Evolutionary conservation across 768 basidiomycete genomes (phyloP), one percentile per base, ranked within the genome.

Genomic region (Leccinellum rugosiceps): DNA sequence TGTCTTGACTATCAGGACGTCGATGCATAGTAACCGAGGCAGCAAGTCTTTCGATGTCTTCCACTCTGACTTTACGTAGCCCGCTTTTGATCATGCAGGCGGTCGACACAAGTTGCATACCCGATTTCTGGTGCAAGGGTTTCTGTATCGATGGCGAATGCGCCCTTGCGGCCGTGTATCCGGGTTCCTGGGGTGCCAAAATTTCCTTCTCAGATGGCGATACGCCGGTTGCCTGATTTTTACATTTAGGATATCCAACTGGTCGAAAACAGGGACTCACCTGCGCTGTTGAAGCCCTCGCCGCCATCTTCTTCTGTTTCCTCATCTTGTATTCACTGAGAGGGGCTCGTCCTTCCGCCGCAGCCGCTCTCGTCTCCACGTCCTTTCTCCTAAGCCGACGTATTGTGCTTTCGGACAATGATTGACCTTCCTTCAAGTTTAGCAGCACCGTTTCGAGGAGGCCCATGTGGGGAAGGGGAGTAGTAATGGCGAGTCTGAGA

Each of bases 371-470:
- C 13, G 43, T 53, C 45, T 68, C 68, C 8, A 57, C 59, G 5
- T 60, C 68, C 26, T 55, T 70, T 32, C 68, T 63, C 49, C 68
- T 65, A 2, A 68, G 35, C 47, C 68, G 57, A 48, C 68, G 63
- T 6, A 59, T 13, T 4, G 68, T 70, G 46, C 68, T 70, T 46
- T 68, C 66, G 1, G 68, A 70, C 28, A 68, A 46, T 3, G 7
- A 26, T 13, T 65, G 53, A 23, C 66, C 68, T 41, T 68, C 68
- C 48, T 61, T 65, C 54, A 70, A 58, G 52, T 56, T 60, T 14
- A 68, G 57, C 41, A 58, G 47, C 31, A 63, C 64, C 7, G 44
- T 54, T 44, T 68, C 66, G 45, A 70, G 66, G 32, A 52, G 21
- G 23, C 63, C 55, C 9, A 51, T 52, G 15, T 54, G 65, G 2